Base-by-base conservation (phyloP, 179 eudicot genomes). In the Spinacia oleracea region DNA sequence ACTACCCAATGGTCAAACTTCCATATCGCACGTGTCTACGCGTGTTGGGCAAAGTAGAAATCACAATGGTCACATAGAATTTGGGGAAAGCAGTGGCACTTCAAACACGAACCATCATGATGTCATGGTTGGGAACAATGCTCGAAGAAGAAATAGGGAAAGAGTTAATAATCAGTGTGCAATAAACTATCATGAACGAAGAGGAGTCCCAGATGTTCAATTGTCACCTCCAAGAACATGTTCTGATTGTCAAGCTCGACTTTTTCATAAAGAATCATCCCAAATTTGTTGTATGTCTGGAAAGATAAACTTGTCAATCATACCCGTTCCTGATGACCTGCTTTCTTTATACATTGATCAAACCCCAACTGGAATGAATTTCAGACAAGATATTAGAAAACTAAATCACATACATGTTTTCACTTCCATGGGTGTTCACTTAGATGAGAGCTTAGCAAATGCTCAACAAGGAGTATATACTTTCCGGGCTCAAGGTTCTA, bases 391-490 rank as follows among this genome's bases (percentile, higher is more conserved):
- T 12, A 66, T 65, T 50, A 66, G 65, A 50, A 77, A 77, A 51
- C 48, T 64, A 31, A 65, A 77, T 34, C 73, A 66, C 27, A 18
- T 77, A 66, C 65, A 48, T 66, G 29, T 65, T 29, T 34, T 67
- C 38, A 77, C 65, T 12, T 77, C 53, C n/a, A 67, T 77, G 73
- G 79, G 50, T 14, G 64, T 14, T n/a, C n/a, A n/a, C n/a, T n/a
- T n/a, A n/a, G n/a, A n/a, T n/a, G n/a, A n/a, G n/a, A n/a, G n/a
- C n/a, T 66, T 77, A 66, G 79, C 79, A 35, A 77, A 77, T 64
- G 65, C 50, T 21, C 27, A 77, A 31, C 45, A 10, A 31, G 65
- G 65, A 14, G 51, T 77, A 1, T 77, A 66, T 34, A 48, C 79
- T 9, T 77, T 66, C 21, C 73, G 50, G 12, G 50, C 50, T 45